Evolutionary conservation across 2,329 filamentous ascomycete species (phyloP).

Genomic region (Fusarium chuoi): DNA sequence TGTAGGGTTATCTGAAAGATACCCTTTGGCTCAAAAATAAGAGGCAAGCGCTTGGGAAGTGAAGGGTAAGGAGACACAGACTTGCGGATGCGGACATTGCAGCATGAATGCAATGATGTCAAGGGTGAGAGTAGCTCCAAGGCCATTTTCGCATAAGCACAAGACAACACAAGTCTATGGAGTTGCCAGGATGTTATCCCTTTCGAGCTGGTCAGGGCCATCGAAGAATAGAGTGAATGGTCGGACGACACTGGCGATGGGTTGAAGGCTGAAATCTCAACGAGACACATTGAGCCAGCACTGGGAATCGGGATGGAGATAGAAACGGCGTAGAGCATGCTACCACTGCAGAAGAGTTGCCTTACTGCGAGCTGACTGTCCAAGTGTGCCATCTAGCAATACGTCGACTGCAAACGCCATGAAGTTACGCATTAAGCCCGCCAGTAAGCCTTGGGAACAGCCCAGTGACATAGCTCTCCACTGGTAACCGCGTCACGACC

Average conservation of each 20-base stretch:
- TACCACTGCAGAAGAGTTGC: background rate
- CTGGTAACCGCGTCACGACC: accelerated
- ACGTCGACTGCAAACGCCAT: background rate
- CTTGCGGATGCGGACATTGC: too few relatives aligned
- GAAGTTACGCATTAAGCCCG: background rate
- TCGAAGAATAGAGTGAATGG: background rate
- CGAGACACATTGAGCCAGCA: background rate
- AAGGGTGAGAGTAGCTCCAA: background rate
- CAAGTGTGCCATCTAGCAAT: background rate
- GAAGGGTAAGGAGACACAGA: background rate
- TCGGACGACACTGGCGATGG: accelerated
- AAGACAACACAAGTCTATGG: too few relatives aligned
- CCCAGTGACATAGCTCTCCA: too few relatives aligned
- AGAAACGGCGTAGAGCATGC: accelerated
- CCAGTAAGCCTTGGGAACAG: background rate
- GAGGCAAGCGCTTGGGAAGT: accelerated
- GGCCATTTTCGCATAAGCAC: accelerated
- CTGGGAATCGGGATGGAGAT: too few relatives aligned
- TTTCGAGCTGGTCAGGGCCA: accelerated
- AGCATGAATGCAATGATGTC: too few relatives aligned
- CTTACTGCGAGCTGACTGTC: background rate
- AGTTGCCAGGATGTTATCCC: background rate
- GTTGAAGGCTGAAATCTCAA: background rate
- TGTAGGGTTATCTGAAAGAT: background rate
- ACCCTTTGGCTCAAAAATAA: background rate